Evolutionary conservation across 2,329 filamentous ascomycete genomes (phyloP).

Genomic region (Chrysoporthe puriensis): DNA sequence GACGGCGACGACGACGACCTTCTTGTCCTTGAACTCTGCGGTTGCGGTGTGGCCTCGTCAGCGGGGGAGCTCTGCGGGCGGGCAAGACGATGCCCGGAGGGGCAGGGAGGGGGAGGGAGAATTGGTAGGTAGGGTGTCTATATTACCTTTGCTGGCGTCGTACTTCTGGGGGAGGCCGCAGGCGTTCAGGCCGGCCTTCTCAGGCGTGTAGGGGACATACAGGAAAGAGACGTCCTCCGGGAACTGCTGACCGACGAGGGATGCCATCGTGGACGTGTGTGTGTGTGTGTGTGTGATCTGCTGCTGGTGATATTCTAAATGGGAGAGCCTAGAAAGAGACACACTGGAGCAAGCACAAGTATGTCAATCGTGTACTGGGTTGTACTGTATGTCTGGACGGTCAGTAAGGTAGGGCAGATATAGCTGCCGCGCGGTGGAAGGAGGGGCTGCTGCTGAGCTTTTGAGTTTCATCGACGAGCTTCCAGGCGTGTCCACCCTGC

Average conservation of each 20-base stretch:
- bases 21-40: constrained; percentile 59
- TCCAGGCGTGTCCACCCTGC: not conserved
- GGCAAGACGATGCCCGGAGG: not conserved
- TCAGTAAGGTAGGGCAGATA: not conserved
- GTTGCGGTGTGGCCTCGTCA: constrained; percentile 8
- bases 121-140: not conserved
- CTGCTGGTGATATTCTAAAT: too few species aligned
- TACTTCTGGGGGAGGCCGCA: constrained; percentile 81
- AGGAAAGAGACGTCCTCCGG: constrained; percentile 80
- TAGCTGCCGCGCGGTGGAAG: too few species aligned
- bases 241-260: constrained; percentile 75
- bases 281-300: not conserved
- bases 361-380: not conserved
- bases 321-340: not conserved
- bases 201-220: constrained; percentile 77
- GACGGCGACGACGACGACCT: constrained; percentile 59
- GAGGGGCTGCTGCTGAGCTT: not conserved
- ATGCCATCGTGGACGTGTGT: constrained; percentile 19
- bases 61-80: not conserved
- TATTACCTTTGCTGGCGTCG: constrained; percentile 74
- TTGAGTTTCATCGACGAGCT: constrained; percentile 12
- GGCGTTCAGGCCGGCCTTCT: constrained; percentile 68
- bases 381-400: not conserved
- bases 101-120: not conserved
- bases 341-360: not conserved